Conservation (phyloP, 2,329 filamentous ascomycete species). For the Fonsecaea multimorphosa region DNA sequence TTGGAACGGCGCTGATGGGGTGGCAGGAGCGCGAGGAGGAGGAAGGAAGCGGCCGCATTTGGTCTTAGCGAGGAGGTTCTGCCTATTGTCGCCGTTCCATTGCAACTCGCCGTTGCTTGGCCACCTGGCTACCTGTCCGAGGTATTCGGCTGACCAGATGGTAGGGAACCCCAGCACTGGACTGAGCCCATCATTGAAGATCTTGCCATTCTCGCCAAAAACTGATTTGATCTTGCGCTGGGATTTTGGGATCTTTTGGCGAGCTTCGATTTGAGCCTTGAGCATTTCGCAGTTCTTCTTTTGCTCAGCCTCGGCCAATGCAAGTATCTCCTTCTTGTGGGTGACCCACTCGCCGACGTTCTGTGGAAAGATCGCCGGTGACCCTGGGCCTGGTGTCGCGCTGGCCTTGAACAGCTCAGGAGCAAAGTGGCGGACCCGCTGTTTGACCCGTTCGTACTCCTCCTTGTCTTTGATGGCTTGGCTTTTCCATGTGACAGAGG, state of each 20-base stretch:
- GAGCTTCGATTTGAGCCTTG: constrained; percentile 27
- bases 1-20: constrained; percentile 17
- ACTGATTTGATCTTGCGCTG: constrained; percentile 30
- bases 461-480: constrained; percentile 29
- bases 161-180: constrained; percentile 30
- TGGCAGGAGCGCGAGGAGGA: constrained; percentile 26
- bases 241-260: constrained; percentile 23
- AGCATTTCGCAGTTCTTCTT: constrained; percentile 26
- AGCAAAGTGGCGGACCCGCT: constrained; percentile 32
- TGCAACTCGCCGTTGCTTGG: constrained; percentile 27
- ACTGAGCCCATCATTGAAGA: constrained; percentile 30
- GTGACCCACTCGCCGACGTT: constrained; percentile 27
- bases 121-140: constrained; percentile 22
- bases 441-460: constrained; percentile 31
- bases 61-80: constrained; percentile 24
- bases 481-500: constrained; percentile 35
- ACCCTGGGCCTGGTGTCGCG: constrained; percentile 19
- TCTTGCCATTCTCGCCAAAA: constrained; percentile 31
- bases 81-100: constrained; percentile 32
- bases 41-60: constrained; percentile 30
- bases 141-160: constrained; percentile 32
- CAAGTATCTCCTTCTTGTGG: constrained; percentile 28
- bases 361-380: constrained; percentile 31
- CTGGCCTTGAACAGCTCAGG: constrained; percentile 30
- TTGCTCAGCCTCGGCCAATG: constrained; percentile 23